These are phyloP conservation scores for Aureobasidium musti DNA, from an alignment of 2,329 filamentous ascomycete genomes.

Conservation along the genomic window DNA sequence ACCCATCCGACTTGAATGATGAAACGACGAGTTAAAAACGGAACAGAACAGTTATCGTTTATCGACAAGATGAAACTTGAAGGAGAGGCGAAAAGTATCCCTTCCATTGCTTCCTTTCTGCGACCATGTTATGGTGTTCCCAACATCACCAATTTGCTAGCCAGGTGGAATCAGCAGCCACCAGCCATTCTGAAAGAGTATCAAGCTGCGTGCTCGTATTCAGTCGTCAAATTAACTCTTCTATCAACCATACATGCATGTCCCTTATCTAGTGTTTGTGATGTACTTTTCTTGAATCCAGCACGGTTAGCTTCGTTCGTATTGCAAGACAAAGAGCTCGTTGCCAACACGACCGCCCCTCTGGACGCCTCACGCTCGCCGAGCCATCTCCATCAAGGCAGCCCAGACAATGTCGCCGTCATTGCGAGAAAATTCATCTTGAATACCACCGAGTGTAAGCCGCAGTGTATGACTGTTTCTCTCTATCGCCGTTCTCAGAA, in stretches of 20 bases:
- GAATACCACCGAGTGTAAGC: constrained; percentile 18
- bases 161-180: too few relatives aligned
- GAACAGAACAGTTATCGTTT: background rate
- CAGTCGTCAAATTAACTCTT: too few relatives aligned
- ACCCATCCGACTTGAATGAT: background rate
- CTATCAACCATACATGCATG: too few relatives aligned
- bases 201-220: too few relatives aligned
- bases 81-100: background rate
- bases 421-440: constrained; percentile 2
- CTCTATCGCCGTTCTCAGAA: background rate
- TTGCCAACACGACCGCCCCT: constrained; percentile 1
- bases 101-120: background rate
- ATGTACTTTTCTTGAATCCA: too few relatives aligned
- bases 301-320: background rate
- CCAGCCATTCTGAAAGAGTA: too few relatives aligned
- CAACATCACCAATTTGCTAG: background rate
- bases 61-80: background rate
- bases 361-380: background rate
- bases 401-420: constrained; percentile 17
- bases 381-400: background rate
- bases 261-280: too few relatives aligned
- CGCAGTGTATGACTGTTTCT: constrained; percentile 21
- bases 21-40: background rate
- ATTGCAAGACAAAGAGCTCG: background rate
- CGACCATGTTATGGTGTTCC: background rate